phyloP scores from a whole-genome alignment of 192 early-diverging fungal species.

The Coemansia biformis region DNA sequence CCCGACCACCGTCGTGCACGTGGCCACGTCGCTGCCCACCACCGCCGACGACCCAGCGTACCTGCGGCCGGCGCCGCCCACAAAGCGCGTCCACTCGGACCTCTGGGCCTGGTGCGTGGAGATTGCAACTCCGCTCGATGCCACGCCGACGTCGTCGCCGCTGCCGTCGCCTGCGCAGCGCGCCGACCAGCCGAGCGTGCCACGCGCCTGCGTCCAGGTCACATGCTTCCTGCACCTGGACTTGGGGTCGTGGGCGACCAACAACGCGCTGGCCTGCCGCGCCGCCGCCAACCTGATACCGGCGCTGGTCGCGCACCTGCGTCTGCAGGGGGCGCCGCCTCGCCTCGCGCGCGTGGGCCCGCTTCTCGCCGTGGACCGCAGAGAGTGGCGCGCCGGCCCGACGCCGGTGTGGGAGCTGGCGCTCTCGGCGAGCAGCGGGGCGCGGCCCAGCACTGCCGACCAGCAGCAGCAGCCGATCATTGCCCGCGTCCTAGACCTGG shows the following conservation, averaged over 20 bases:
- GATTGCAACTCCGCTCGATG: conserved; percentile 35
- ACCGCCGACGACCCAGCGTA: conserved; percentile 39
- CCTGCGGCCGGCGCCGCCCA: conserved; percentile 11
- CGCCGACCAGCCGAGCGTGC: not conserved
- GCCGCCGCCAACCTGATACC: conserved; percentile 43
- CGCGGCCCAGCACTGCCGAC: not conserved
- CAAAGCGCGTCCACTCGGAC: conserved; percentile 30
- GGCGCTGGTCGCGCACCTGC: conserved; percentile 39
- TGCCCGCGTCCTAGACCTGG: conserved; percentile 11
- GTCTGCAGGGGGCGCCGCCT: conserved; percentile 37
- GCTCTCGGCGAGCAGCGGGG: conserved; percentile 2
- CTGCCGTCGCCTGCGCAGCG: not conserved
- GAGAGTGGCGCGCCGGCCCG: conserved; percentile 18
- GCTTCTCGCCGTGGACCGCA: conserved; percentile 26
- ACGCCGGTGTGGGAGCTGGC: conserved; percentile 2
- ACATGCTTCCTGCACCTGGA: conserved; percentile 47
- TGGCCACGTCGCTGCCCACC: conserved; percentile 39
- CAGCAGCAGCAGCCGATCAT: conserved; percentile 6
- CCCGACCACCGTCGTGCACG: conserved; percentile 42
- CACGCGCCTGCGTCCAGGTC: conserved; percentile 36
- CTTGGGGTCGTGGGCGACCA: conserved; percentile 35
- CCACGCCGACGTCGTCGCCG: conserved; percentile 1
- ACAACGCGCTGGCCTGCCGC: conserved; percentile 32
- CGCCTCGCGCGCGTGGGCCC: conserved; percentile 36
- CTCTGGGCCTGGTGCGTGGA: conserved; percentile 51